These are phyloP conservation scores for Talinum fruticosum DNA, from an alignment of 148 eudicot species.

Conservation along the genomic window DNA sequence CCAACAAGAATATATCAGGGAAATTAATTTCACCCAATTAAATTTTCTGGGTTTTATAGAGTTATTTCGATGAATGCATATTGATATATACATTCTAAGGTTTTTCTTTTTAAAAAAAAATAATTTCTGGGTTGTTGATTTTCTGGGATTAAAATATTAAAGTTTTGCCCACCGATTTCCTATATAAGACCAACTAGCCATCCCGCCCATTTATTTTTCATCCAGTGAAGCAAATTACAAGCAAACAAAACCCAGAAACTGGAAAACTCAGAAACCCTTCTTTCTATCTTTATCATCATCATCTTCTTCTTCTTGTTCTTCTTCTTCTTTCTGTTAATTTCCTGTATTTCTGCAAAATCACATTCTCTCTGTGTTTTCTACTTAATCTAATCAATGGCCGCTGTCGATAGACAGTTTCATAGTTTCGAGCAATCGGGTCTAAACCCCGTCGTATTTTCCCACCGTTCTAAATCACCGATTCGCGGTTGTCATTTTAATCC, in stretches of 20 bases:
- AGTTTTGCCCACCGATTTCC: background rate
- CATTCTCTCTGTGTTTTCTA: background rate
- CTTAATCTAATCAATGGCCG: conserved; percentile 40
- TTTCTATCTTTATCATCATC: too few relatives aligned
- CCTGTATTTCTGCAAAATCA: background rate
- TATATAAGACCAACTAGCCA: background rate
- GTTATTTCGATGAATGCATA: too few relatives aligned
- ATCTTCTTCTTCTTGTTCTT: background rate
- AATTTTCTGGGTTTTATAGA: background rate
- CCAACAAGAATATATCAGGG: background rate
- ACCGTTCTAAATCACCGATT: conserved; percentile 24
- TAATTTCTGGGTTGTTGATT: too few relatives aligned
- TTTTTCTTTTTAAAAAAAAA: too few relatives aligned
- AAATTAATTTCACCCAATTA: too few relatives aligned
- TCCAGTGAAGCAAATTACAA: too few relatives aligned
- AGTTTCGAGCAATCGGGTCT: conserved; percentile 27
- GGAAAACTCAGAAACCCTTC: background rate
- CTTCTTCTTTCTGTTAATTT: background rate
- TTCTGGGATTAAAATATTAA: too few relatives aligned
- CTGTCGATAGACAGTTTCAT: conserved; percentile 68
- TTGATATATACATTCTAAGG: too few relatives aligned
- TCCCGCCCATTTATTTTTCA: background rate
- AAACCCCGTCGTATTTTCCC: conserved; percentile 31
- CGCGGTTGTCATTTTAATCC: background rate
- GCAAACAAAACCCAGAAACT: background rate